phyloP scores from a whole-genome alignment of 768 basidiomycete species.

The Leccinum broughii region DNA sequence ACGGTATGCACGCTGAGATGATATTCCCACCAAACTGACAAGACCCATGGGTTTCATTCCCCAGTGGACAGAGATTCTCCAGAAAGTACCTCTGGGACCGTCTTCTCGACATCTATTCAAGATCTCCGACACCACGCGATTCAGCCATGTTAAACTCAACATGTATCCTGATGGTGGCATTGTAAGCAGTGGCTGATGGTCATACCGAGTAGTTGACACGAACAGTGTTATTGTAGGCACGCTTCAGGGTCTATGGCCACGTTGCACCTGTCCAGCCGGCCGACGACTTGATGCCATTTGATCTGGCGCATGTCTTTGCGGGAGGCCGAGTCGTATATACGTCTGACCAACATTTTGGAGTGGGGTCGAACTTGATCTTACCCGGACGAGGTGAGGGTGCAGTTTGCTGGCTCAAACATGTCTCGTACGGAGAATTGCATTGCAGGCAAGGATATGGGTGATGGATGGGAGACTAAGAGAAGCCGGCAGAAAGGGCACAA shows the following conservation, averaged over 20 bases:
- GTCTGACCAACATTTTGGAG: slow-evolving; percentile 95
- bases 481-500: slow-evolving; percentile 78
- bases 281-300: slow-evolving; percentile 53
- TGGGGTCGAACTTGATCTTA: slow-evolving; percentile 86
- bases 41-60: not conserved
- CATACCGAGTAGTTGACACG: not conserved
- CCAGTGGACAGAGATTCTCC: slow-evolving; percentile 82
- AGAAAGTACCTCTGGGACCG: slow-evolving; percentile 75
- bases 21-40: not conserved
- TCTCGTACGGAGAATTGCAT: slow-evolving; percentile 1
- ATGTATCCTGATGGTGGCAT: slow-evolving; percentile 99
- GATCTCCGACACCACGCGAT: slow-evolving; percentile 49
- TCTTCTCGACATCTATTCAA: slow-evolving; percentile 88
- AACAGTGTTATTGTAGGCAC: slow-evolving; percentile 53
- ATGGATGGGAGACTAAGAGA: slow-evolving; percentile 98
- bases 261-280: slow-evolving; percentile 65
- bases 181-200: slow-evolving; percentile 39
- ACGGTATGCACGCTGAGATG: slow-evolving; percentile 43
- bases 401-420: not conserved
- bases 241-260: slow-evolving; percentile 88
- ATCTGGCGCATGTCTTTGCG: slow-evolving; percentile 88
- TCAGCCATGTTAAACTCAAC: slow-evolving; percentile 85
- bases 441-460: slow-evolving; percentile 86
- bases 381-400: slow-evolving; percentile 75
- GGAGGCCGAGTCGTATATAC: slow-evolving; percentile 82